Evolutionary conservation across 257 asterid genomes (phyloP), one percentile per base, ranked within the genome.

Genomic region (Gentiana straminea): DNA sequence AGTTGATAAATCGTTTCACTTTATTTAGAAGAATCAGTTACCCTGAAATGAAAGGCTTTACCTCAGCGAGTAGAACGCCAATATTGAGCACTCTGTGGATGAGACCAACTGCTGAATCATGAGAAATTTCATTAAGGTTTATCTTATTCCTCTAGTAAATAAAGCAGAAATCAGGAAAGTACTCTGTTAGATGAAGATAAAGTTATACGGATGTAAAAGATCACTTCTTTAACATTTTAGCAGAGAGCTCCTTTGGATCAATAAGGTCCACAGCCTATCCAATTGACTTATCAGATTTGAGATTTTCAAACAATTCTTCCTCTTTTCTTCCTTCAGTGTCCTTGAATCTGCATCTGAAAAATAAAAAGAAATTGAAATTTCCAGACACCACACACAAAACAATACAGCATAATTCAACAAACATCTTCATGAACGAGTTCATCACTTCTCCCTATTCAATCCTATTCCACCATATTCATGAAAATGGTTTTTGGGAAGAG

Each of bases 181-280:
- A n/a, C 54, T 11, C 4, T 53, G 43, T 13, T 61, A 50, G 52
- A 24, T 49, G 33, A 51, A 33, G 35, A 44, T 59, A 51, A 67
- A 49, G 33, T 44, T 13, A 15, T 52, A 62, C 61, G 5, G 55
- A 32, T 15, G 24, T 47, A 13, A 57, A 56, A 36, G 60, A 78
- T 74, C 57, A 91, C 98, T 81, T 91, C 82, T 72, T 79, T 41
- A 91, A 72, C 98, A 91, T 91, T 72, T 91, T 91, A 63, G 84
- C 86, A 1, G 98, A 91, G 59, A 91, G 84, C 73, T 91, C 96
- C 77, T 84, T 70, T 35, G 98, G 96, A 64, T 81, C 96, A 62
- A 91, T 91, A 36, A 91, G 92, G 62, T 87, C 96, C 45, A 83
- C 98, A 65, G 80, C 89, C 96, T 95, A 91, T 67, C 96, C 92